Percentiles rank a stretch among this genome's conserved stretches.
Conservation (phyloP, 148 eudicot genomes). For the Rhododendron kiyosumense region DNA sequence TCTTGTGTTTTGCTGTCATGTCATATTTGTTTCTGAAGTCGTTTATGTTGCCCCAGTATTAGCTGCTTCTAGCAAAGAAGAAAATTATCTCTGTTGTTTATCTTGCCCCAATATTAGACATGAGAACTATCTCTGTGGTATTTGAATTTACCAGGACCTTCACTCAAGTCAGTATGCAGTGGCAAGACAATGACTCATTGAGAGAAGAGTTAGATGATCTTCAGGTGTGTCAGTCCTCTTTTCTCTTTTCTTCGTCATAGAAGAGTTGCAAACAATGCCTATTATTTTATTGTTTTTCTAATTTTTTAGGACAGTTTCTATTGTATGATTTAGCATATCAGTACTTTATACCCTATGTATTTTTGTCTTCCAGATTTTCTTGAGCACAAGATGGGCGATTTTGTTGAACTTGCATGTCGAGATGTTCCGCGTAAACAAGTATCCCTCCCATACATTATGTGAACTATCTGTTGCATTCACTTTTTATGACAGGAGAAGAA, state of each 20-base stretch:
- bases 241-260: background rate
- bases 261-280: constrained; percentile 1
- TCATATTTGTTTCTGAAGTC: background rate
- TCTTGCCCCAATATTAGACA: background rate
- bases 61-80: background rate
- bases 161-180: constrained; percentile 96
- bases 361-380: constrained; percentile 67
- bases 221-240: constrained; percentile 46
- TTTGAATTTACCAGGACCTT: constrained; percentile 60
- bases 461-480: background rate
- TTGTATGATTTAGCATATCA: constrained; percentile 11
- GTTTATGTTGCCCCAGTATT: background rate
- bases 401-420: constrained; percentile 95
- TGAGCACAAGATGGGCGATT: constrained; percentile 98
- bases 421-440: constrained; percentile 99
- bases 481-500: background rate
- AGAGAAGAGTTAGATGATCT: constrained; percentile 96
- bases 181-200: constrained; percentile 99
- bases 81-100: background rate
- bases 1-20: background rate
- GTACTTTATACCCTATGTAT: constrained; percentile 3
- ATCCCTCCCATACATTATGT: constrained; percentile 32
- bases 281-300: background rate
- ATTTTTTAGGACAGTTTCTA: background rate
- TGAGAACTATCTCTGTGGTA: background rate